Conservation (phyloP, 192 early-diverging fungal species). For the Allomyces javanicus region DNA sequence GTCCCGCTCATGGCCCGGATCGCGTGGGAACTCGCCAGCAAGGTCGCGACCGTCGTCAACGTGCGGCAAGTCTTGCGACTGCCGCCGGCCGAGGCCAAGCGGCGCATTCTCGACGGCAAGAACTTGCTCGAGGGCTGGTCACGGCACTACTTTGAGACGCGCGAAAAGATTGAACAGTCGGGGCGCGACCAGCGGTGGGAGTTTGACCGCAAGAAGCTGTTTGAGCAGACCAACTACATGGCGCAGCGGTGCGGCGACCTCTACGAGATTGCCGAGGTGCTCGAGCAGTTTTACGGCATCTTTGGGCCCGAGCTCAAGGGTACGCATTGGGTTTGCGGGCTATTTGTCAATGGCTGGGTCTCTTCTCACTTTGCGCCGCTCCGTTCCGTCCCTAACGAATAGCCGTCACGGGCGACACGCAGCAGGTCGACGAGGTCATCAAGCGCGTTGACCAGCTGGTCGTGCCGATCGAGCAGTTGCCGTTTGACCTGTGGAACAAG, state of each 20-base stretch:
- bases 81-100: slow-evolving; percentile 24
- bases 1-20: slow-evolving; percentile 39
- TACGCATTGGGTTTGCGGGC: background rate
- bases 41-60: slow-evolving; percentile 34
- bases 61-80: slow-evolving; percentile 30
- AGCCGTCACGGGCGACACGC: slow-evolving; percentile 42
- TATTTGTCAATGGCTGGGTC: too few species aligned
- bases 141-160: slow-evolving; percentile 34
- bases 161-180: slow-evolving; percentile 39
- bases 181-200: slow-evolving; percentile 47
- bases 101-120: slow-evolving; percentile 33
- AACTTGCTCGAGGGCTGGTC: slow-evolving; percentile 32
- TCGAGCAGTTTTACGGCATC: slow-evolving; percentile 48
- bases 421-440: slow-evolving; percentile 46
- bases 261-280: slow-evolving; percentile 38
- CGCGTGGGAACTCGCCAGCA: slow-evolving; percentile 39
- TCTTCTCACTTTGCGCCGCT: too few species aligned
- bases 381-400: background rate
- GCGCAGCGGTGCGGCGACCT: slow-evolving; percentile 34
- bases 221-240: slow-evolving; percentile 49
- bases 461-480: slow-evolving; percentile 32
- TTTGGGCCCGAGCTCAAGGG: slow-evolving; percentile 40
- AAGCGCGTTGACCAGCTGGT: slow-evolving; percentile 39
- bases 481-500: slow-evolving; percentile 40
- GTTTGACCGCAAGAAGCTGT: slow-evolving; percentile 42